These are phyloP conservation scores for Xeromyces bisporus DNA, from an alignment of 495 filamentous ascomycete species.

Conservation along the genomic window DNA sequence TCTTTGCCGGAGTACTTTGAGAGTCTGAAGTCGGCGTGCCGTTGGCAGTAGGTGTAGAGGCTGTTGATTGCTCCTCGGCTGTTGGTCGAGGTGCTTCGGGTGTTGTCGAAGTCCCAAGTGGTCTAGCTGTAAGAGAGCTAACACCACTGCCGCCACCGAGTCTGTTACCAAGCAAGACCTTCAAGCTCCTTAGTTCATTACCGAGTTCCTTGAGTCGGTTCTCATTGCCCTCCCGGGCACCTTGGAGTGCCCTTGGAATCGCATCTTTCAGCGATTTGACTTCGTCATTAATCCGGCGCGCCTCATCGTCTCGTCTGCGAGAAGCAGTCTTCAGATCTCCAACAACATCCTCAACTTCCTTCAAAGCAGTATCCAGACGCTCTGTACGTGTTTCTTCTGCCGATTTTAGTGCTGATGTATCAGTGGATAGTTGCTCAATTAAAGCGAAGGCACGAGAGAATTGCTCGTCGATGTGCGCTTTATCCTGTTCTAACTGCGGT, in stretches of 20 bases:
- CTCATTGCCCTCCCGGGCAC: slow-evolving; percentile 72
- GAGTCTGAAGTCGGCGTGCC: slow-evolving; percentile 19
- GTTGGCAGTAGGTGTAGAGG: slow-evolving; percentile 17
- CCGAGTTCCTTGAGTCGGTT: slow-evolving; percentile 67
- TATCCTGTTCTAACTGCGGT: slow-evolving; percentile 83
- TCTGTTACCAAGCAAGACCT: slow-evolving; percentile 68
- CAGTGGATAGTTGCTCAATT: slow-evolving; percentile 78
- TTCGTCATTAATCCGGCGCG: slow-evolving; percentile 69
- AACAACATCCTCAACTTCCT: slow-evolving; percentile 71
- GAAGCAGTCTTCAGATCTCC: slow-evolving; percentile 62
- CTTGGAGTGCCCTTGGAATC: slow-evolving; percentile 75
- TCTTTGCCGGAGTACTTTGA: slow-evolving; percentile 16
- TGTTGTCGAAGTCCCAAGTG: slow-evolving; percentile 12
- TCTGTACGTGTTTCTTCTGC: slow-evolving; percentile 74
- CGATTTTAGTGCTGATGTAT: slow-evolving; percentile 72
- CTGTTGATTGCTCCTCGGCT: slow-evolving; percentile 7
- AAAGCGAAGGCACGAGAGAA: slow-evolving; percentile 83
- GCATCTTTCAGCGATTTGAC: slow-evolving; percentile 62
- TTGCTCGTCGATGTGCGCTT: slow-evolving; percentile 73
- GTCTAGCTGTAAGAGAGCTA: slow-evolving; percentile 17
- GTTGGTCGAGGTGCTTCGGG: slow-evolving; percentile 17
- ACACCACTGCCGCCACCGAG: slow-evolving; percentile 36
- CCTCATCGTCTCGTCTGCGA: slow-evolving; percentile 67
- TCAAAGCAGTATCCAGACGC: slow-evolving; percentile 64
- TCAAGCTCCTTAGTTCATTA: slow-evolving; percentile 79